Base-by-base conservation (phyloP, 129 eudicot species). In the Heracleum sosnowskyi region DNA sequence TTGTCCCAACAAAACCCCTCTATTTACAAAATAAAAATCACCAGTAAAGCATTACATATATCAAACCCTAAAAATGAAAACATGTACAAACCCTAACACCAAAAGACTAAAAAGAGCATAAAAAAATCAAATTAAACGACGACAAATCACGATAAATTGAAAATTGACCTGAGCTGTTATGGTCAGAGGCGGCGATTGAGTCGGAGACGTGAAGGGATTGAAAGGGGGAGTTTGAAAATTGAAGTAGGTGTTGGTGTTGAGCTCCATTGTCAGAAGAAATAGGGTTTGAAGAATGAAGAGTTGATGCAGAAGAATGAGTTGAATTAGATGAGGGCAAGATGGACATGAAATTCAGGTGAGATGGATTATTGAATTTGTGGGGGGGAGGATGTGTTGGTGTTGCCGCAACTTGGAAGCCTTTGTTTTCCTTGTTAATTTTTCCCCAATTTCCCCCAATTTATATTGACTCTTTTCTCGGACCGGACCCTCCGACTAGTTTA, bases 251-350 rank as follows among this genome's bases (percentile, higher is more conserved):
- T 2, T 53, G 79, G 22, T 39, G 62, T 29, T 40, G 44, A 41
- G 80, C 53, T 78, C 93, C 98, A 93, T 93, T 96, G 77, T 89
- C 76, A 55, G 68, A 39, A 77, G 53, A 44, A 77, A 76, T 88
- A 85, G 86, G 90, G 88, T 89, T 85, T 79, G 68, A 86, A 76
- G 75, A 60, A 4, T 45, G 81, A 47, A 29, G n/a, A 12, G 45
- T 41, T 49, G 88, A 64, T 3, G 97, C 2, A 2, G 47, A 85
- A 70, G 96, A 86, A 46, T 84, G 37, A 86, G 98, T 93, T 47
- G 55, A 95, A 84, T 91, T 87, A 40, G 82, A 85, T 15, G 93
- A 79, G 79, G 98, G 97, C 97, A 86, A 89, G 98, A 88, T 94
- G 98, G 98, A 94, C 98, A 94, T 94, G 90, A 91, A 94, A 90